These are phyloP conservation scores for Cymbopogon citratus DNA, from an alignment of 176 grass and related monocot genomes.

Conservation along the genomic window DNA sequence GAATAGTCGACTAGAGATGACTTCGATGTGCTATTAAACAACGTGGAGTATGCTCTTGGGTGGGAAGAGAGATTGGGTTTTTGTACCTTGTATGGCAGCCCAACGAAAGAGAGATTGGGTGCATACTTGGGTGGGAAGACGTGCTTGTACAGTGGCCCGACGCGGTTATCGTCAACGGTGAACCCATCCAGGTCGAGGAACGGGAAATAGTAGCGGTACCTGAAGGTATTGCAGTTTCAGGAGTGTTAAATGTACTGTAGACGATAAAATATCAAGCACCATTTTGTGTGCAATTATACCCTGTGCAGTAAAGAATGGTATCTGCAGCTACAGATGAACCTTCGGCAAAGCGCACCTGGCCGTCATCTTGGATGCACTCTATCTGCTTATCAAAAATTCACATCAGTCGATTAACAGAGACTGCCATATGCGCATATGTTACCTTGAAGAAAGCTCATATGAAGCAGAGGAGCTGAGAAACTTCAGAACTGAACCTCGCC, in stretches of 20 bases:
- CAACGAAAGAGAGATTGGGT: slow-evolving; percentile 35
- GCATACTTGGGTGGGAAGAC: slow-evolving; percentile 36
- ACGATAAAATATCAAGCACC: background rate
- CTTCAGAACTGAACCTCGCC: slow-evolving; percentile 22
- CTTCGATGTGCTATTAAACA: background rate
- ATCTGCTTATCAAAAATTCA: slow-evolving; percentile 15
- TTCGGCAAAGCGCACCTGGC: slow-evolving; percentile 31
- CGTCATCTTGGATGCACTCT: slow-evolving; percentile 31
- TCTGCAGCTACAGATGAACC: slow-evolving; percentile 33
- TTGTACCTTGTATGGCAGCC: slow-evolving; percentile 26
- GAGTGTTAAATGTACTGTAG: background rate
- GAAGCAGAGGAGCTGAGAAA: background rate
- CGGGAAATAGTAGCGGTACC: slow-evolving; percentile 50
- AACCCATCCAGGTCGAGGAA: slow-evolving; percentile 41
- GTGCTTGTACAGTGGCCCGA: slow-evolving; percentile 51
- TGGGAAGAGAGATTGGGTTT: background rate
- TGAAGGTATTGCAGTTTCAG: background rate
- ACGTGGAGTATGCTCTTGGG: no score
- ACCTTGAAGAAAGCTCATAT: background rate
- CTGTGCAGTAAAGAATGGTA: slow-evolving; percentile 53
- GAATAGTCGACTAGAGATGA: background rate
- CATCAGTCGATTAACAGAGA: background rate
- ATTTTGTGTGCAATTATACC: background rate
- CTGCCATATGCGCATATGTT: background rate
- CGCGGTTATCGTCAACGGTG: slow-evolving; percentile 42